These are phyloP conservation scores for Lactarius vividus DNA, from an alignment of 768 basidiomycete species.

Conservation along the genomic window DNA sequence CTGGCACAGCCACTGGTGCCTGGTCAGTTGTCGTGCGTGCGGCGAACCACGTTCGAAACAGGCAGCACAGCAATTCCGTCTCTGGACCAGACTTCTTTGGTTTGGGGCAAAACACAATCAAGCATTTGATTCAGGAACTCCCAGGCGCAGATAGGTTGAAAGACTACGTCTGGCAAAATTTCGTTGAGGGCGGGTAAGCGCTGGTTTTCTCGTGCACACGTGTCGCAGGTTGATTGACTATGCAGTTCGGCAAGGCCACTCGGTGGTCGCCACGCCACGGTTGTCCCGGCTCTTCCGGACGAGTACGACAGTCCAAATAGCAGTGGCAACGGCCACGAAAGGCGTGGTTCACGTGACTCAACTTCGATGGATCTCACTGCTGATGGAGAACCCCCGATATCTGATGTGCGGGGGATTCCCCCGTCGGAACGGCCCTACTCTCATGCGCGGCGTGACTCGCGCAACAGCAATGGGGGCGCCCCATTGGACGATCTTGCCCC, in stretches of 20 bases:
- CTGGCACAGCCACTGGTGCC: slow-evolving; percentile 85
- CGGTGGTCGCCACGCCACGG: slow-evolving; percentile 79
- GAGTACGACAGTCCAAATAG: slow-evolving; percentile 53
- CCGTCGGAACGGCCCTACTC: slow-evolving; percentile 18
- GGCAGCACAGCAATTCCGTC: slow-evolving; percentile 83
- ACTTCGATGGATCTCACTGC: slow-evolving; percentile 21
- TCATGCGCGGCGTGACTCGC: slow-evolving; percentile 21
- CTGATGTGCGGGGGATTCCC: slow-evolving; percentile 18
- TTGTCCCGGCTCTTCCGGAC: slow-evolving; percentile 76
- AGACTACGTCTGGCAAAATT: slow-evolving; percentile 86
- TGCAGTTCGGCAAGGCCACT: slow-evolving; percentile 50
- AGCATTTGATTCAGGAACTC: slow-evolving; percentile 85
- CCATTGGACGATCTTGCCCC: slow-evolving; percentile 23
- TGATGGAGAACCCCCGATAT: slow-evolving; percentile 19
- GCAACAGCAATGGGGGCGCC: slow-evolving; percentile 21
- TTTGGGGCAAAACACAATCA: slow-evolving; percentile 83
- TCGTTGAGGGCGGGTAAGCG: slow-evolving; percentile 81
- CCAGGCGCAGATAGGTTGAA: slow-evolving; percentile 65
- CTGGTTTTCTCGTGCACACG: slow-evolving; percentile 12
- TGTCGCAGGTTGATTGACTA: slow-evolving; percentile 26
- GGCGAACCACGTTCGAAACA: slow-evolving; percentile 75
- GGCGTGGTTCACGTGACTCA: slow-evolving; percentile 21
- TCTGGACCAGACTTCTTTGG: slow-evolving; percentile 90
- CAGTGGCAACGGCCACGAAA: slow-evolving; percentile 26
- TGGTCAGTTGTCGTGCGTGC: slow-evolving; percentile 83